Evolutionary conservation across 108 stramenopile genomes (phyloP).

Genomic region (Fistulifera solaris): DNA sequence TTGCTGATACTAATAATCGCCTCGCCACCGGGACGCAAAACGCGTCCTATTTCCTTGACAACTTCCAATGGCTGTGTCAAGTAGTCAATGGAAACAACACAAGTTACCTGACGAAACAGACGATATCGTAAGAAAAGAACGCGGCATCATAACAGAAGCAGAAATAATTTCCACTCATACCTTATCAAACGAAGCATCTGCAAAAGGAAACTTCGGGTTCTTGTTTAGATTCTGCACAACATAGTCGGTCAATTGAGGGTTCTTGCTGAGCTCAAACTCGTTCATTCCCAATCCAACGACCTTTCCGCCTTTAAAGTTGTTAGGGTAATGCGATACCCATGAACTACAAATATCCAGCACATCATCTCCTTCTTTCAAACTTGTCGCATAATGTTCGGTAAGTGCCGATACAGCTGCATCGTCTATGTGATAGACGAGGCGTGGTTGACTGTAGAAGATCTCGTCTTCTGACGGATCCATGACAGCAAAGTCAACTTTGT

Average conservation of each 20-base stretch:
- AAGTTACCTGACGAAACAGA: conserved; percentile 45
- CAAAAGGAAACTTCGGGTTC: conserved; percentile 79
- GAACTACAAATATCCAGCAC: conserved; percentile 91
- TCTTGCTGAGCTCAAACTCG: conserved; percentile 81
- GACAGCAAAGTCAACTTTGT: conserved; percentile 47
- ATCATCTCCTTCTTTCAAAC: conserved; percentile 73
- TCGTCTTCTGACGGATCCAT: conserved; percentile 64
- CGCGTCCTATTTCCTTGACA: conserved; percentile 81
- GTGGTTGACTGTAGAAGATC: conserved; percentile 64
- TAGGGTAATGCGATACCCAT: conserved; percentile 86
- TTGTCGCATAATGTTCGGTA: conserved; percentile 67
- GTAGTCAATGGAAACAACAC: conserved; percentile 92
- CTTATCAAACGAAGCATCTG: conserved; percentile 80
- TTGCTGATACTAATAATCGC: conserved; percentile 87
- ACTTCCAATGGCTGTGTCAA: conserved; percentile 70
- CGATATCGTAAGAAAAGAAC: too few species aligned
- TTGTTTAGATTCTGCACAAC: conserved; percentile 86
- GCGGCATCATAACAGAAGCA: too few species aligned
- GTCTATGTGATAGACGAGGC: conserved; percentile 78
- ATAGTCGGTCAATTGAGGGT: conserved; percentile 72
- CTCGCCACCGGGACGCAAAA: conserved; percentile 83
- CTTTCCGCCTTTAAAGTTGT: conserved; percentile 63
- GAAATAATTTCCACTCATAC: too few species aligned
- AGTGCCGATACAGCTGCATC: conserved; percentile 67
- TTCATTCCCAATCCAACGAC: conserved; percentile 89